Evolutionary conservation across 1,139 yeast species (phyloP).

Genomic region (Geotrichum fermentans): DNA sequence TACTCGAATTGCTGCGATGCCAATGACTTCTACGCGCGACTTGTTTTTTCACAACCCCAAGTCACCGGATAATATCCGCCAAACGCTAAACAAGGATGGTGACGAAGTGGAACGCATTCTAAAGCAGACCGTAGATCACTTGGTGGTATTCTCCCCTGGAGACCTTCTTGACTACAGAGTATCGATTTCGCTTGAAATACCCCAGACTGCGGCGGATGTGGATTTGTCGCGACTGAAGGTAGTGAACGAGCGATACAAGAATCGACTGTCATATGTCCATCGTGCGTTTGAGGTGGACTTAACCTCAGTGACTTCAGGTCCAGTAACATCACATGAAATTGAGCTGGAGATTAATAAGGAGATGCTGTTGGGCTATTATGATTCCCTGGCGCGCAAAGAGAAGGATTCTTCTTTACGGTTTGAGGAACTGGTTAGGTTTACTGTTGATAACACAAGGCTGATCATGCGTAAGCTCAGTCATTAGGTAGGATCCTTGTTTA

Average conservation of each 20-base stretch:
- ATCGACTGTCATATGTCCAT: constrained; percentile 38
- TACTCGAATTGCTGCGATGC: constrained; percentile 14
- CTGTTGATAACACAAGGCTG: constrained; percentile 33
- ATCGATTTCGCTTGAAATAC: constrained; percentile 71
- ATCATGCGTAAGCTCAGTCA: constrained; percentile 25
- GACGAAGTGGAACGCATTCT: constrained; percentile 57
- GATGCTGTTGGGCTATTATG: constrained; percentile 60
- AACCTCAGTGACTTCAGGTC: constrained; percentile 33
- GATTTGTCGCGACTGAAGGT: constrained; percentile 22
- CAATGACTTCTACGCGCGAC: constrained; percentile 22
- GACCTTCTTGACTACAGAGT: constrained; percentile 72
- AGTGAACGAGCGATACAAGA: constrained; percentile 50
- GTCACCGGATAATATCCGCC: constrained; percentile 40
- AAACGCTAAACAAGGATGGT: constrained; percentile 31
- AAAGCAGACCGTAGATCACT: constrained; percentile 65
- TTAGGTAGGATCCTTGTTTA: no score
- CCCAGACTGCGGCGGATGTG: constrained; percentile 33
- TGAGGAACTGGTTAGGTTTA: constrained; percentile 35
- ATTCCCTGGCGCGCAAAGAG: constrained; percentile 31
- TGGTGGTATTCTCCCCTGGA: constrained; percentile 70
- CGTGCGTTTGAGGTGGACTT: constrained; percentile 35
- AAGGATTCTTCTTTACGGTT: constrained; percentile 35
- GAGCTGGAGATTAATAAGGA: constrained; percentile 63
- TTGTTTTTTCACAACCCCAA: constrained; percentile 24
- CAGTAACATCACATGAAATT: constrained; percentile 29